Percentiles rank a stretch among this genome's conserved stretches.
Evolutionary conservation across 225 moss, liverwort and hornwort species (phyloP).

Genomic region (Bryoerythrophyllum caledonicum): DNA sequence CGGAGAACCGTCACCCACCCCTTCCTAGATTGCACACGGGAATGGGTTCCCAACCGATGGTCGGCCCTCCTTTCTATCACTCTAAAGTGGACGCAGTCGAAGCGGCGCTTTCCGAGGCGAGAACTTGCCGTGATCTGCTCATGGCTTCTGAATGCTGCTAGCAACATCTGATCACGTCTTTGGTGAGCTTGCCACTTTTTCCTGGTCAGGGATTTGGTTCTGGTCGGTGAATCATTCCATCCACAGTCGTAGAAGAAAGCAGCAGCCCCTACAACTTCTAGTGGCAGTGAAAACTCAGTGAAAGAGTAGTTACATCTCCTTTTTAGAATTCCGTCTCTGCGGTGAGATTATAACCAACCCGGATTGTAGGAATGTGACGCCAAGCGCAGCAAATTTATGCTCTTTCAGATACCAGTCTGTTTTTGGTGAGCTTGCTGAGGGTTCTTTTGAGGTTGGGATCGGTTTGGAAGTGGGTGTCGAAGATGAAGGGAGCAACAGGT

Average conservation of each 20-base stretch:
- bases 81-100: neutral
- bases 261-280: too few species aligned
- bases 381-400: neutral
- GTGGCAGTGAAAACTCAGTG: neutral
- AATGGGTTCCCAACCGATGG: too few species aligned
- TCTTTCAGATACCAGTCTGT: too few species aligned
- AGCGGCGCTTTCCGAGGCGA: neutral
- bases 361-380: neutral
- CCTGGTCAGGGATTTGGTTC: neutral
- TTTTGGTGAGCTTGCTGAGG: too few species aligned
- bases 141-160: neutral
- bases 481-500: neutral
- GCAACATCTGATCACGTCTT: neutral
- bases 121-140: too few species aligned
- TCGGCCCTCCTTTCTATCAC: too few species aligned
- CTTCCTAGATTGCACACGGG: too few species aligned
- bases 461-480: neutral
- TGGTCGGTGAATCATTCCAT: conserved; percentile 25
- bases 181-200: neutral
- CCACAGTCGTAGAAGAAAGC: neutral
- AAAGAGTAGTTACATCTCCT: too few species aligned
- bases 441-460: too few species aligned
- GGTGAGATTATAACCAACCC: neutral
- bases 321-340: too few species aligned
- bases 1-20: too few species aligned